A percentile compares a stretch with the other conserved stretches of the same genome.
phyloP scores from a whole-genome alignment of 192 early-diverging fungal genomes.

The Coemansia aciculifera region DNA sequence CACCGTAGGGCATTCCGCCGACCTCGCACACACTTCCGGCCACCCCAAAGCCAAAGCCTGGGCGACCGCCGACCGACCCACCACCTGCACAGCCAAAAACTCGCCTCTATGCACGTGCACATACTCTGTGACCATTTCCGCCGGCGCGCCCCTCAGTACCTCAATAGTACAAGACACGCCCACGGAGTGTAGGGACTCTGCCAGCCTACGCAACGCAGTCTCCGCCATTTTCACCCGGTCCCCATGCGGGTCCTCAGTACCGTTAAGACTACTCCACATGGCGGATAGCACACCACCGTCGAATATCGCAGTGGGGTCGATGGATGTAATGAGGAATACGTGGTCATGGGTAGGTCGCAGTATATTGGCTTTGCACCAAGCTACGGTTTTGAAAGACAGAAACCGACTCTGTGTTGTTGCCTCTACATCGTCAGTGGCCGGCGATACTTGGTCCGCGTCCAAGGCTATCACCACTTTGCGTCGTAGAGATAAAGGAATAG shows the following conservation, averaged over 20 bases:
- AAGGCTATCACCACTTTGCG: slow-evolving; percentile 52
- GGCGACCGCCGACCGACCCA: slow-evolving; percentile 7
- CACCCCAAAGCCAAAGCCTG: slow-evolving; percentile 27
- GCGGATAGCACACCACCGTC: slow-evolving; percentile 1
- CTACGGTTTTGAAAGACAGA: slow-evolving; percentile 39
- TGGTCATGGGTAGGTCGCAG: slow-evolving; percentile 38
- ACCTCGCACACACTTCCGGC: slow-evolving; percentile 30
- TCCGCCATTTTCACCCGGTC: slow-evolving; percentile 15
- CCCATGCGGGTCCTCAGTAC: slow-evolving; percentile 18
- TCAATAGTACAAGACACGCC: slow-evolving; percentile 28
- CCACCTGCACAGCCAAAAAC: slow-evolving; percentile 32
- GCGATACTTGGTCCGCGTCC: slow-evolving; percentile 27
- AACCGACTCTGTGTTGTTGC: slow-evolving; percentile 16
- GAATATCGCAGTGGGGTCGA: slow-evolving; percentile 14
- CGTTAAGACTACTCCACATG: slow-evolving; percentile 41
- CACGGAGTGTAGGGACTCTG: slow-evolving; percentile 8
- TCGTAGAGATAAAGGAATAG: slow-evolving; percentile 44
- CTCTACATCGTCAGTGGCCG: background rate
- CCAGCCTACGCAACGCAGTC: slow-evolving; percentile 16
- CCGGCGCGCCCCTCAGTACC: slow-evolving; percentile 18
- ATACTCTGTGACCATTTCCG: slow-evolving; percentile 17
- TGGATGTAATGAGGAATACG: slow-evolving; percentile 36
- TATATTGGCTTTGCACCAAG: slow-evolving; percentile 49
- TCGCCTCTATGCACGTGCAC: slow-evolving; percentile 36
- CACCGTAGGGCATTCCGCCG: slow-evolving; percentile 30